Evolutionary conservation across 2,329 filamentous ascomycete species (phyloP).

Genomic region (Pseudogymnoascus sp.): DNA sequence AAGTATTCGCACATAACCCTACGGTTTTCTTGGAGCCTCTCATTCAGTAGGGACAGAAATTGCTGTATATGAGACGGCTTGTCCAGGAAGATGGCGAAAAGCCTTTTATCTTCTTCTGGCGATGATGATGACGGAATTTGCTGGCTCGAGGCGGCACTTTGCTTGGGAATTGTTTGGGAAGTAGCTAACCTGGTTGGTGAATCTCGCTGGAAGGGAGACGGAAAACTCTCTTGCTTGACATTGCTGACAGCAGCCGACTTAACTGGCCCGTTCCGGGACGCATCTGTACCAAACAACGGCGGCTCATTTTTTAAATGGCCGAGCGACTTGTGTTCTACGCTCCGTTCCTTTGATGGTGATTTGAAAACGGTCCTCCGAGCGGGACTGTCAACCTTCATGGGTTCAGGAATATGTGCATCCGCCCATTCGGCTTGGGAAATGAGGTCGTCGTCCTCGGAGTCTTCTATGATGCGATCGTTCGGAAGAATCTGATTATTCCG

Average conservation of each 20-base stretch:
- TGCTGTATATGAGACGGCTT: conserved; percentile 19
- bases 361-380: not conserved
- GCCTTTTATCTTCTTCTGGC: conserved; percentile 24
- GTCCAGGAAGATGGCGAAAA: conserved; percentile 23
- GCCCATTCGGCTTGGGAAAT: not conserved
- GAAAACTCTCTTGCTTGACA: conserved; percentile 19
- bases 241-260: not conserved
- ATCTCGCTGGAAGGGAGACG: conserved; percentile 23
- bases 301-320: not conserved
- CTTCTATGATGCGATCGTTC: conserved; percentile 12
- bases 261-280: not conserved
- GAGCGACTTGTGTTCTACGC: not conserved
- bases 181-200: conserved; percentile 21
- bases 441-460: conserved; percentile 8
- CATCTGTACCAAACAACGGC: not conserved
- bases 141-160: conserved; percentile 18
- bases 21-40: conserved; percentile 22
- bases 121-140: conserved; percentile 21
- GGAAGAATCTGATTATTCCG: conserved; percentile 14
- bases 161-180: conserved; percentile 13
- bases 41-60: conserved; percentile 20
- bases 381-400: not conserved
- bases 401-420: not conserved
- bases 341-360: not conserved
- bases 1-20: conserved; percentile 19